phyloP scores from a whole-genome alignment of 345 rosid genomes.

The Pelargonium nanum region DNA sequence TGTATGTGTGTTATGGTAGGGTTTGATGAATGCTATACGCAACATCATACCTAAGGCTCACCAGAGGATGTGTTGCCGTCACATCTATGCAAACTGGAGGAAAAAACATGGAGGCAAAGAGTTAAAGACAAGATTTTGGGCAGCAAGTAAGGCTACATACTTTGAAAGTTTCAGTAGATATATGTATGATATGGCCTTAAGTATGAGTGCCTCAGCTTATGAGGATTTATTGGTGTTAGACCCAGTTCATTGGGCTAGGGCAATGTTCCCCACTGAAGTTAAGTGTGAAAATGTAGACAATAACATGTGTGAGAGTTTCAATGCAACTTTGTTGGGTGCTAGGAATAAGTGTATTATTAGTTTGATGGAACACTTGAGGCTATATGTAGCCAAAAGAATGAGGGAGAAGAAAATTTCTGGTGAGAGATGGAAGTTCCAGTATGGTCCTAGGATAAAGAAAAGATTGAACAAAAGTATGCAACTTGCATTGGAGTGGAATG shows the following conservation, averaged over 20 bases:
- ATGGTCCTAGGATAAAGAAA: neutral
- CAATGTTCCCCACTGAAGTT: neutral
- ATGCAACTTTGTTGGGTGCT: neutral
- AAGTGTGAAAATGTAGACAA: neutral
- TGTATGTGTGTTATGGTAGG: too few relatives aligned
- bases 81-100: slow-evolving; percentile 5
- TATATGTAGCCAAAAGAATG: neutral
- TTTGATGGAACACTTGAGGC: slow-evolving; percentile 2
- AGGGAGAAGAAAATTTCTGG: neutral
- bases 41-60: neutral
- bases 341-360: neutral
- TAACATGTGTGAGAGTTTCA: slow-evolving; percentile 1
- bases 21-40: neutral
- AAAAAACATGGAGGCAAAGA: neutral
- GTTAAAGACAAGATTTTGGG: neutral
- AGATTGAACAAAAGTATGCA: neutral
- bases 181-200: neutral
- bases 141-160: neutral
- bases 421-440: neutral
- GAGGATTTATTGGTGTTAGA: neutral
- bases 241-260: neutral
- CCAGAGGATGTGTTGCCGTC: neutral
- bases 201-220: too few relatives aligned
- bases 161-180: neutral
- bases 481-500: neutral